Evolutionary conservation across 177 flowering plant genomes (phyloP).

Genomic region (Vitis hybrid): DNA sequence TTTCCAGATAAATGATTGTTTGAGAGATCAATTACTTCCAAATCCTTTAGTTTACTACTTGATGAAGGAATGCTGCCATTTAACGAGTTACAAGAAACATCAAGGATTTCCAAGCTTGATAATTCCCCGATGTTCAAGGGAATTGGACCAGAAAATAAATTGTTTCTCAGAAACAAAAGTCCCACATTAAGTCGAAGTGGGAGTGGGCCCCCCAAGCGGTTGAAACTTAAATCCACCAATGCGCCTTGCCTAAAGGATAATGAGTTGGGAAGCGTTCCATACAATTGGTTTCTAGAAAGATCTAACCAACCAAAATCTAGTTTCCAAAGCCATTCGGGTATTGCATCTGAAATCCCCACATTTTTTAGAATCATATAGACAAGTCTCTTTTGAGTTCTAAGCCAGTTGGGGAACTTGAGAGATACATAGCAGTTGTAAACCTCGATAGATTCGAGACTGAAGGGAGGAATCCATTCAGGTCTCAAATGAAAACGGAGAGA

Average conservation of each 20-base stretch:
- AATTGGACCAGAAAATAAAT: constrained; percentile 20
- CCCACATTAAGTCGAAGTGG: constrained; percentile 20
- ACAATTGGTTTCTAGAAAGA: constrained; percentile 14
- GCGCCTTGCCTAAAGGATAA: no score
- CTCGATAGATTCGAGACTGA: constrained; percentile 1
- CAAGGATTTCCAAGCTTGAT: no score
- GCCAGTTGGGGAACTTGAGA: constrained; percentile 21
- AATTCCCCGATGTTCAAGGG: constrained; percentile 9
- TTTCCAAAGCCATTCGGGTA: constrained; percentile 21
- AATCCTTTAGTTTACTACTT: no score
- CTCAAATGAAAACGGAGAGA: constrained; percentile 6
- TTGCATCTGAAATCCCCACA: constrained; percentile 15
- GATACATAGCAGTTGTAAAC: constrained; percentile 10
- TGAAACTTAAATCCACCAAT: constrained; percentile 9
- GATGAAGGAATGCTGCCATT: no score
- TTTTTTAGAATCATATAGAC: constrained; percentile 1
- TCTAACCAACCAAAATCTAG: not conserved
- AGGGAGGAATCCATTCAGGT: constrained; percentile 17
- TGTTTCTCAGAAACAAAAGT: not conserved
- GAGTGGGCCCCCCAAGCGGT: constrained; percentile 18
- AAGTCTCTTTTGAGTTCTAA: constrained; percentile 17
- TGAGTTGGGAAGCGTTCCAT: constrained; percentile 6
- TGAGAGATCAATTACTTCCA: no score
- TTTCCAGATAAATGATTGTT: no score
- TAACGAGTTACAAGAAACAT: no score